Base-by-base conservation (phyloP, 164 flowering plant genomes). In the Kingdonia uniflora region DNA sequence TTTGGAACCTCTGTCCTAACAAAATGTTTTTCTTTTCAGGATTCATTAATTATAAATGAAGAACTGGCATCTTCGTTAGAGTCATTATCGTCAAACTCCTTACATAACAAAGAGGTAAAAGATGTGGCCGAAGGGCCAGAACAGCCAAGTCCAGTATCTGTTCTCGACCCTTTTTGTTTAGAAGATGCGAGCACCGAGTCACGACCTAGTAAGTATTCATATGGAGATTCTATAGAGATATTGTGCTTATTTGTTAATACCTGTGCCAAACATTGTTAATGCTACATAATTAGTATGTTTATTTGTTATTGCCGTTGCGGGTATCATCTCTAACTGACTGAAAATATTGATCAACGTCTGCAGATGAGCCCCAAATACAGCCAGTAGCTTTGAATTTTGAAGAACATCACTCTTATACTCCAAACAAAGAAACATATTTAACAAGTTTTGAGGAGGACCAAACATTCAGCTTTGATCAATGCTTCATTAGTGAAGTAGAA, bases 111-210 rank as follows among this genome's bases (percentile, higher is more conserved):
- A 16, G 64, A 66, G 40, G 56, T 51, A 44, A 77, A 74, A 66
- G 67, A 61, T 61, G 37, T 56, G 19, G 81, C 70, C 44, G 65
- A 68, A 11, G 55, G 60, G 55, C 61, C 66, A 49, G 92, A 76
- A 64, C 56, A 82, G 51, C 82, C 80, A 19, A 92, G 99, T 72
- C 96, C 96, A 14, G 62, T 82, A 17, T 92, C 99, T 47, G 91
- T 92, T 64, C 94, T 92, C 51, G 91, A 88, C 51, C 82, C 82
- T 26, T 42, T 73, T 33, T 84, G 74, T 65, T 11, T 63, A 39
- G 96, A 82, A 23, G 85, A 88, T 64, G 56, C 69, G 43, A 64
- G 69, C 55, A 58, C 63, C 43, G 60, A 23, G 50, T 52, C 59
- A 5, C 64, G 33, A 38, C 64, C 64, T 44, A 94, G 98, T 92